Evolutionary conservation across 495 filamentous ascomycete genomes (phyloP).

Genomic region (Penicillium antarcticum): DNA sequence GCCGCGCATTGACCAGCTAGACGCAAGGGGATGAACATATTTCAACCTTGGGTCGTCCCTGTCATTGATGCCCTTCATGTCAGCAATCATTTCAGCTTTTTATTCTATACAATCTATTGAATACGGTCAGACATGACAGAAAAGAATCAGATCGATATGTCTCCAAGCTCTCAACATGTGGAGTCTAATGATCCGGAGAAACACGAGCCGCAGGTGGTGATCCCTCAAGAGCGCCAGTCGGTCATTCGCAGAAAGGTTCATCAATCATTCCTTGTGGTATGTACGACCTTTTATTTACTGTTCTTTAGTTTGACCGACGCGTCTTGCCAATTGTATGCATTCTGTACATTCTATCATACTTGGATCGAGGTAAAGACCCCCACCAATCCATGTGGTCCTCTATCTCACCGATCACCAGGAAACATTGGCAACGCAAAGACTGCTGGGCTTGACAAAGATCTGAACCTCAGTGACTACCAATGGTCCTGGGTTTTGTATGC

Average conservation of each 20-base stretch:
- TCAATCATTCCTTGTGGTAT: background rate
- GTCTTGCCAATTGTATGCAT: slow-evolving; percentile 28
- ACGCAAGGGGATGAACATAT: too few species aligned
- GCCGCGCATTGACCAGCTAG: too few species aligned
- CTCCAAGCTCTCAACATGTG: background rate
- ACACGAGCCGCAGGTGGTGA: background rate
- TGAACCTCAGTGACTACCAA: slow-evolving; percentile 41
- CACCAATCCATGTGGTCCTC: background rate
- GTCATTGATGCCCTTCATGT: too few species aligned
- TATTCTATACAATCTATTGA: too few species aligned
- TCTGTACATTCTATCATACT: slow-evolving; percentile 27
- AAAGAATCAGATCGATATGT: too few species aligned
- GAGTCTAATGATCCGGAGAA: slow-evolving; percentile 2
- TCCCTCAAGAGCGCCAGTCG: slow-evolving; percentile 7
- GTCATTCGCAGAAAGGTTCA: slow-evolving; percentile 16
- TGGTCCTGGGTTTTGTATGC: slow-evolving; percentile 67
- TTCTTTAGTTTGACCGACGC: slow-evolving; percentile 20
- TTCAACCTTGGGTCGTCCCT: too few species aligned
- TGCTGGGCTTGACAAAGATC: slow-evolving; percentile 50
- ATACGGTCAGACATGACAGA: too few species aligned
- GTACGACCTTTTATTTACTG: background rate
- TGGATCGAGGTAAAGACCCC: slow-evolving; percentile 17
- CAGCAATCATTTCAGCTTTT: too few species aligned
- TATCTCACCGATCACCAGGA: slow-evolving; percentile 9
- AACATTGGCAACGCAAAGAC: slow-evolving; percentile 61